Base-by-base conservation (phyloP, 805 yeast genomes). In the Candida berthetii region DNA sequence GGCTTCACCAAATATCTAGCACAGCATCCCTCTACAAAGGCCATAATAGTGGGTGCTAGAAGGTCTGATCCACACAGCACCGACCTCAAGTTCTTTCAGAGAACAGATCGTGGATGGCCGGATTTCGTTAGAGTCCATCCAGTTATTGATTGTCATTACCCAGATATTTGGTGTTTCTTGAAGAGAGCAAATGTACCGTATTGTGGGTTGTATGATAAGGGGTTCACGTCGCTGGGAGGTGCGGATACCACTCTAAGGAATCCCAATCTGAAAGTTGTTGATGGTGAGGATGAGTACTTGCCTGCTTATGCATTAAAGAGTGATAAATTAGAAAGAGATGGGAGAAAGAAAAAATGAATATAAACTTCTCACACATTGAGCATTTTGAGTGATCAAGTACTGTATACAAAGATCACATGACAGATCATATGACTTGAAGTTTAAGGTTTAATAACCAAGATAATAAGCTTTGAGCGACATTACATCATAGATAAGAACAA, bases 51-150 rank as follows among this genome's bases (percentile, higher is more conserved):
- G 4, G 99, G 99, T 0, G 86, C 88, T 25, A 70, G 99, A 41
- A 72, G 84, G 42, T 78, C 87, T 3, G 99, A 93, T 57, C 98
- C 99, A 0, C 85, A 73, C 60, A 93, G 96, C 0, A 67, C 65
- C 2, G 50, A 65, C 16, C 65, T 91, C 36, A 46, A 65, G 22
- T 70, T 74, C 35, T 73, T 86, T 39, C 95, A 88, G 55, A 61
- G 55, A 32, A 93, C 99, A 0, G 96, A 91, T 55, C 82, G 80
- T 44, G 80, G 88, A 43, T 93, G 98, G 98, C 99, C 99, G 4
- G 65, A 70, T 22, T 91, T 93, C 56, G 62, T 82, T 47, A 64
- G 99, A 38, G 68, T 90, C 4, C 95, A 90, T 54, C 98, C 99
- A 0, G 79, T 93, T 7, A 68, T 93, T 35, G 85, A 85, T 42